Base-by-base conservation (phyloP, 306 rosid genomes). In the Delonix regia region DNA sequence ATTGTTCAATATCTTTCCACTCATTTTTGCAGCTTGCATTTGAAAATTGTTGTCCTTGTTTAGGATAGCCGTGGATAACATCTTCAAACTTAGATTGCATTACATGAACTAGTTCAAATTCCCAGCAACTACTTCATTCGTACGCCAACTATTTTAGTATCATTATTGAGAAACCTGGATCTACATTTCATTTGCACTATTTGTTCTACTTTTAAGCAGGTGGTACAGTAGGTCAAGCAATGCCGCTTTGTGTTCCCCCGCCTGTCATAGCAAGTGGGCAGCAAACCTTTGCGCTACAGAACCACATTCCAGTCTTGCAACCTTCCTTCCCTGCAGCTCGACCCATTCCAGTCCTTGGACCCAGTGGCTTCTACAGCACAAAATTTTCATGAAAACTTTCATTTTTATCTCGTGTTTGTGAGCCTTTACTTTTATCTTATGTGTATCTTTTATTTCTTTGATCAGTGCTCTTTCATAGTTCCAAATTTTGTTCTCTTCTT, bases 251-350 rank as follows among this genome's bases (percentile, higher is more conserved):
- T 49, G 86, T 83, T 71, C 91, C 96, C 65, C 89, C 85, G 0
- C 86, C 92, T 10, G 81, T 83, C 69, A 33, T 90, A 80, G 69
- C 89, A 47, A 67, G 71, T 52, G 86, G 82, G 56, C 94, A 85
- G 68, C 98, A 88, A 47, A 86, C 89, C 56, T 89, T 83, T 77
- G 80, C 86, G 13, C 71, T 86, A 83, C 98, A 91, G 62, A 86
- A 73, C 81, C 89, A 77, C 84, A 65, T 84, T 55, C 97, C 90
- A 27, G 47, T 81, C 84, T 63, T 87, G 88, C 98, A 89, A 76
- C 88, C 90, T 30, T 55, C 86, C 73, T 85, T 81, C 77, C 89
- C 86, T 25, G 69, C 84, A 38, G 76, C 81, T 34, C 86, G 86
- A 68, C 89, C 89, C 25, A 81, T 84, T 79, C 83, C 84, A 64